These are phyloP conservation scores for Colletotrichum aenigma DNA, from an alignment of 2,329 filamentous ascomycete genomes.

Conservation along the genomic window DNA sequence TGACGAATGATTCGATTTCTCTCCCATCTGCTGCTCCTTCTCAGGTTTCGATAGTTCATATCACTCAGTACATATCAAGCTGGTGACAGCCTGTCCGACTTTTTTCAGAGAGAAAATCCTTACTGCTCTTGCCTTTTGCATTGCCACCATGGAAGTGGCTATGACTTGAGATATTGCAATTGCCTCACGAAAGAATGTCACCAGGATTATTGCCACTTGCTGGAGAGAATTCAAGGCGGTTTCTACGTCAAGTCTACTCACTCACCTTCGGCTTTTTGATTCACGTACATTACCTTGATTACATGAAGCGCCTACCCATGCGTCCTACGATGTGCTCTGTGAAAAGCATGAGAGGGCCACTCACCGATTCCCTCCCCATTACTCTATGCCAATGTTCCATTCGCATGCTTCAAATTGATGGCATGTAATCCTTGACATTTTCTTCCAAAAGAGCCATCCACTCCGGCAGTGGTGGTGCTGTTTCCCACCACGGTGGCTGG, in stretches of 20 bases:
- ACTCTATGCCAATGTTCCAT: no score
- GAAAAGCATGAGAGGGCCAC: background rate
- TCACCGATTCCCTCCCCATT: background rate
- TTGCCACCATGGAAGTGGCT: background rate
- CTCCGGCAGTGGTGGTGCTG: background rate
- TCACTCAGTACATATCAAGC: no score
- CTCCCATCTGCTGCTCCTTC: no score
- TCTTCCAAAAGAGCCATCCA: background rate
- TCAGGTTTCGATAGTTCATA: no score
- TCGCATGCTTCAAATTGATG: no score
- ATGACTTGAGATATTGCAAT: background rate
- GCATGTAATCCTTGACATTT: background rate
- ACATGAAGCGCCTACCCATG: background rate
- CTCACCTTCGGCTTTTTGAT: background rate
- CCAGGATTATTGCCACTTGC: background rate
- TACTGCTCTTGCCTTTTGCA: no score
- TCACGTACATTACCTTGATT: background rate
- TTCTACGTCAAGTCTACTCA: background rate
- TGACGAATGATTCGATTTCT: no score
- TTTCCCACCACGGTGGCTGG: background rate
- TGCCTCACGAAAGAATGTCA: background rate
- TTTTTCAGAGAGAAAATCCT: no score
- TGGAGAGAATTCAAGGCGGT: background rate
- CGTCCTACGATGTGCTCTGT: background rate
- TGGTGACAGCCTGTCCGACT: no score